Conservation (phyloP, 2,329 filamentous ascomycete genomes). For the Oidium heveae region DNA sequence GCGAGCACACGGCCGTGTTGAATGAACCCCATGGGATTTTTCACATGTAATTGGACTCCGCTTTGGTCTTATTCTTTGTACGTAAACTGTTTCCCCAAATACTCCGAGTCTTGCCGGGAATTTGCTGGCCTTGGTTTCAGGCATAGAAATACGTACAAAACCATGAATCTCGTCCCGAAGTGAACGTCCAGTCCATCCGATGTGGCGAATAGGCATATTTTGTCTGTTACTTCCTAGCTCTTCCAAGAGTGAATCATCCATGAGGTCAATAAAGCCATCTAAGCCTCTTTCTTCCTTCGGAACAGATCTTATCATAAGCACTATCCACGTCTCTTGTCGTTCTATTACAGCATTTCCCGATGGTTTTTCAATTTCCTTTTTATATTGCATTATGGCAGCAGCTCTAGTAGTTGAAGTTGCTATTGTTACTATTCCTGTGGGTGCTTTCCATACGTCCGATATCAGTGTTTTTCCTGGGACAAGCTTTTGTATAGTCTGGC, state of each 20-base stretch:
- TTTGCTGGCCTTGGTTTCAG: not conserved
- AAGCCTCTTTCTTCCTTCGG: not conserved
- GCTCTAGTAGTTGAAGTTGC: not conserved
- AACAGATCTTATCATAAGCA: not conserved
- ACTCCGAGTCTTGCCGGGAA: not conserved
- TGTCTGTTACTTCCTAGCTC: not conserved
- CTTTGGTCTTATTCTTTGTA: not conserved
- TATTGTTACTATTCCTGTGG: not conserved
- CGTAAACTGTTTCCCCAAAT: not conserved
- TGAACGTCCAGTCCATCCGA: not conserved
- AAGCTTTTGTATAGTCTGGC: not conserved
- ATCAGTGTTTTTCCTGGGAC: not conserved
- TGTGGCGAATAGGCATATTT: not conserved
- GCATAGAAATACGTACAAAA: not conserved
- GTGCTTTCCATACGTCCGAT: not conserved
- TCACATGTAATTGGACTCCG: not conserved
- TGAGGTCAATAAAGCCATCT: not conserved
- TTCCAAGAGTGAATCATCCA: not conserved
- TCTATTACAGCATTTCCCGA: not conserved
- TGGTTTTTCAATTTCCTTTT: not conserved
- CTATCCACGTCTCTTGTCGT: not conserved
- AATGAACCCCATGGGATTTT: not conserved
- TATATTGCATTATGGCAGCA: not conserved
- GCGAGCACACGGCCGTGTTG: not conserved
- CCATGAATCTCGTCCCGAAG: not conserved